A percentile compares a stretch with the other conserved stretches of the same genome.
Conservation (phyloP, 1,284 basidiomycete species). For the Trichosporon sp. region DNA sequence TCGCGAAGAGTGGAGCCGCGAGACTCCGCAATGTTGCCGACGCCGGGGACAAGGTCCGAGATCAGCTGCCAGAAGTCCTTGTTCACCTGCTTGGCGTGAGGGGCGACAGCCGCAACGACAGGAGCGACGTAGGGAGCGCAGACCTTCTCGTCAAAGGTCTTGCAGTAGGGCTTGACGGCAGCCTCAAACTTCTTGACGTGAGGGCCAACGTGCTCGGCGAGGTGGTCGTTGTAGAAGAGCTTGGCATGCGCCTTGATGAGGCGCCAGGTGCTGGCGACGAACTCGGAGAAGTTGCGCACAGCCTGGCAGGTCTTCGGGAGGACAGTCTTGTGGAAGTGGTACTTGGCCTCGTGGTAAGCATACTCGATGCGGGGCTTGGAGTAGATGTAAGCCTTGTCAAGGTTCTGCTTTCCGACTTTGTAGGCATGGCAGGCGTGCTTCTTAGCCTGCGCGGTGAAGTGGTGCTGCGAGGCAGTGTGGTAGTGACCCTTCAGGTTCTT, state of each 20-base stretch:
- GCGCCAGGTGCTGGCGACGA: not conserved
- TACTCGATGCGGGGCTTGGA: slow-evolving; percentile 42
- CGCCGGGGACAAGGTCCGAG: slow-evolving; percentile 43
- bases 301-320: slow-evolving; percentile 29
- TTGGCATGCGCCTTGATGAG: slow-evolving; percentile 29
- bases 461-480: slow-evolving; percentile 41
- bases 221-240: slow-evolving; percentile 40
- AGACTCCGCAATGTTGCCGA: slow-evolving; percentile 28
- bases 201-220: slow-evolving; percentile 42
- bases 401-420: slow-evolving; percentile 34
- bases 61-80: slow-evolving; percentile 47
- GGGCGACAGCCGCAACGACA: slow-evolving; percentile 38
- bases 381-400: slow-evolving; percentile 41
- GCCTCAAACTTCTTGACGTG: slow-evolving; percentile 36
- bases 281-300: slow-evolving; percentile 15
- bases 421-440: slow-evolving; percentile 41
- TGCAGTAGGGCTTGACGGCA: slow-evolving; percentile 31
- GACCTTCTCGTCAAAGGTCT: slow-evolving; percentile 31
- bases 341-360: slow-evolving; percentile 37
- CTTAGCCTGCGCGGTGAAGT: slow-evolving; percentile 39
- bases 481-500: slow-evolving; percentile 35
- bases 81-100: slow-evolving; percentile 34
- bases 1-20: slow-evolving; percentile 21
- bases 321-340: slow-evolving; percentile 28
- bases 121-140: slow-evolving; percentile 48